A percentile compares a stretch with the other conserved stretches of the same genome.
These are phyloP conservation scores for Helotiales sp. DNA, from an alignment of 2,329 filamentous ascomycete species.

Conservation along the genomic window DNA sequence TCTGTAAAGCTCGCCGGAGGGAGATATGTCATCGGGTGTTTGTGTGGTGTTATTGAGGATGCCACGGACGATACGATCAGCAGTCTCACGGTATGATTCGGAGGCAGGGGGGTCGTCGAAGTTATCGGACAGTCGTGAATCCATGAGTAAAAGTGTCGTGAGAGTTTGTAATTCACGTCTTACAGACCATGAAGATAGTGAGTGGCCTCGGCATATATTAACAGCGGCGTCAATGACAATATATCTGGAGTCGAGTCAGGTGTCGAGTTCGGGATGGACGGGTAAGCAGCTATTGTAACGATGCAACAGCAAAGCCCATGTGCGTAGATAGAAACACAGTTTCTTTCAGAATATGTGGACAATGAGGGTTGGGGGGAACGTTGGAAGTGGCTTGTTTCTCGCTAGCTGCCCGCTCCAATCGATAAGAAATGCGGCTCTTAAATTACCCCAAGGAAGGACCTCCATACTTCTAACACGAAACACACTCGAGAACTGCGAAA, in stretches of 20 bases:
- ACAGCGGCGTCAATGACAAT: slow-evolving; percentile 3
- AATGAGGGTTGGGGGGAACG: not conserved
- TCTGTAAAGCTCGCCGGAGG: slow-evolving; percentile 45
- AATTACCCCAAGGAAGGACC: slow-evolving; percentile 1
- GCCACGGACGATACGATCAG: slow-evolving; percentile 38
- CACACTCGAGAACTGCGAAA: not conserved
- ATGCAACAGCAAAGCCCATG: not conserved
- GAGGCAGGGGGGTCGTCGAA: slow-evolving; percentile 29
- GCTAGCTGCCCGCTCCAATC: slow-evolving; percentile 4
- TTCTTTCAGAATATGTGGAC: slow-evolving; percentile 11
- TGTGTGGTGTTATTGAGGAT: slow-evolving; percentile 40
- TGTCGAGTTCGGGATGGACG: not conserved
- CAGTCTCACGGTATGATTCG: slow-evolving; percentile 28
- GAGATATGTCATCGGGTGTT: slow-evolving; percentile 40
- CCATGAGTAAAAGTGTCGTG: slow-evolving; percentile 7
- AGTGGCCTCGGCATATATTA: slow-evolving; percentile 24
- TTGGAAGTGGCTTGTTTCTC: no score
- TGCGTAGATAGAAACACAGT: not conserved
- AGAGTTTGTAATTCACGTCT: not conserved
- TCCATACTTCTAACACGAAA: not conserved
- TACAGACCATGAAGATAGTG: slow-evolving; percentile 30
- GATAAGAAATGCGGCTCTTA: slow-evolving; percentile 4
- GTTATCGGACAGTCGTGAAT: slow-evolving; percentile 29
- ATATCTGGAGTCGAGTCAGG: not conserved
- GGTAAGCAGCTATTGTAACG: not conserved